Percentiles rank a stretch among this genome's conserved stretches.
Evolutionary conservation across 495 filamentous ascomycete species (phyloP).

Genomic region (Tuber borchii): DNA sequence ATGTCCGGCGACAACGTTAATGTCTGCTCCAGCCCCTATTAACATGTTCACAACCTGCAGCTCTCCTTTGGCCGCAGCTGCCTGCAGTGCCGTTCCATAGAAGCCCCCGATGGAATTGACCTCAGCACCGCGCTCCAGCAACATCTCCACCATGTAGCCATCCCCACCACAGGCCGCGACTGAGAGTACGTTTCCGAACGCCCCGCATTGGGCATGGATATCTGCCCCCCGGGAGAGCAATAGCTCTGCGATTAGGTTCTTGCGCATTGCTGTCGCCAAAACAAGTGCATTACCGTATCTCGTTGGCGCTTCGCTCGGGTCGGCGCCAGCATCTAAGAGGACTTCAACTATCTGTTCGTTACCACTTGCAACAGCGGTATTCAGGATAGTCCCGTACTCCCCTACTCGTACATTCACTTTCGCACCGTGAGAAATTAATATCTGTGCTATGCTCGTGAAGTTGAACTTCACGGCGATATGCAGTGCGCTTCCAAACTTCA

Average conservation of each 20-base stretch:
- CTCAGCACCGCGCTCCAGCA: slow-evolving; percentile 18
- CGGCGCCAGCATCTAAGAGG: slow-evolving; percentile 9
- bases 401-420: slow-evolving; percentile 6
- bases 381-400: neutral
- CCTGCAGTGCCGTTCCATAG: slow-evolving; percentile 4
- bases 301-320: neutral
- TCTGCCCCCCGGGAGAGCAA: slow-evolving; percentile 72
- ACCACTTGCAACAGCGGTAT: neutral
- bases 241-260: slow-evolving; percentile 59
- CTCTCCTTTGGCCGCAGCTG: slow-evolving; percentile 5
- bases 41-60: slow-evolving; percentile 12
- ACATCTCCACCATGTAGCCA: slow-evolving; percentile 11
- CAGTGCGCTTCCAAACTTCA: neutral
- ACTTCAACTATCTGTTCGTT: neutral
- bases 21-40: slow-evolving; percentile 16
- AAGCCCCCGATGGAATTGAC: slow-evolving; percentile 15
- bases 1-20: slow-evolving; percentile 12
- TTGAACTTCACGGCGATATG: neutral
- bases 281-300: neutral
- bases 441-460: neutral
- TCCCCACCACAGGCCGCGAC: slow-evolving; percentile 8
- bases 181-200: slow-evolving; percentile 14
- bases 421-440: neutral
- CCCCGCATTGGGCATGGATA: slow-evolving; percentile 63
- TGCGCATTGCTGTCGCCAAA: neutral